Percentiles rank a stretch among this genome's conserved stretches.
Conservation (phyloP, 2,329 filamentous ascomycete genomes). For the Pseudocercospora fijiensis region DNA sequence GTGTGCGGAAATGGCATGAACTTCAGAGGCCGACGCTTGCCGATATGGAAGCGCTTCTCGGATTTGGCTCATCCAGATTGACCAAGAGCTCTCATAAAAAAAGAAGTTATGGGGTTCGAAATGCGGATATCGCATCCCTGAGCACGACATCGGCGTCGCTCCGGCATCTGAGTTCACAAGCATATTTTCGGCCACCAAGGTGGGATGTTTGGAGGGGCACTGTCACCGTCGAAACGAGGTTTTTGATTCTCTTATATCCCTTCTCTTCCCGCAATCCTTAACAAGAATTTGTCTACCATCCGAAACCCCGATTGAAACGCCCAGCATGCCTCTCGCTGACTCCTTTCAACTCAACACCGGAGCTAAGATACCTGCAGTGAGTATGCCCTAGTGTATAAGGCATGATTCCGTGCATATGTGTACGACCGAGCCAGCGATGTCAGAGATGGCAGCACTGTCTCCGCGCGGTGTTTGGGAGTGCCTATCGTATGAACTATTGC, state of each 20-base stretch:
- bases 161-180: slow-evolving; percentile 9
- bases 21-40: slow-evolving; percentile 1
- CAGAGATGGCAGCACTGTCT: too few relatives aligned
- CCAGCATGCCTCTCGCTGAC: slow-evolving; percentile 27
- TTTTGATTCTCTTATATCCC: not conserved
- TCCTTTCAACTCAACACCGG: slow-evolving; percentile 42
- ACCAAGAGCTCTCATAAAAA: not conserved
- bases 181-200: slow-evolving; percentile 18
- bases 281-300: not conserved
- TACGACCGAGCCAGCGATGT: too few relatives aligned
- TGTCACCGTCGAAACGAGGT: slow-evolving; percentile 5
- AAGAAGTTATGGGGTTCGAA: not conserved
- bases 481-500: too few relatives aligned
- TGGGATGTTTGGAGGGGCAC: slow-evolving; percentile 14
- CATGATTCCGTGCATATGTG: too few relatives aligned
- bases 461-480: too few relatives aligned
- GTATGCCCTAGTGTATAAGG: slow-evolving; percentile 10
- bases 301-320: not conserved
- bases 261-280: not conserved
- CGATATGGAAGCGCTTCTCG: not conserved
- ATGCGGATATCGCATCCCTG: not conserved
- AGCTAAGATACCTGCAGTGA: slow-evolving; percentile 41
- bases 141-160: slow-evolving; percentile 23
- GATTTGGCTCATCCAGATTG: not conserved
- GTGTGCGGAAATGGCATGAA: not conserved